These are phyloP conservation scores for Pichia inconspicua DNA, from an alignment of 1,139 yeast genomes.

Conservation along the genomic window DNA sequence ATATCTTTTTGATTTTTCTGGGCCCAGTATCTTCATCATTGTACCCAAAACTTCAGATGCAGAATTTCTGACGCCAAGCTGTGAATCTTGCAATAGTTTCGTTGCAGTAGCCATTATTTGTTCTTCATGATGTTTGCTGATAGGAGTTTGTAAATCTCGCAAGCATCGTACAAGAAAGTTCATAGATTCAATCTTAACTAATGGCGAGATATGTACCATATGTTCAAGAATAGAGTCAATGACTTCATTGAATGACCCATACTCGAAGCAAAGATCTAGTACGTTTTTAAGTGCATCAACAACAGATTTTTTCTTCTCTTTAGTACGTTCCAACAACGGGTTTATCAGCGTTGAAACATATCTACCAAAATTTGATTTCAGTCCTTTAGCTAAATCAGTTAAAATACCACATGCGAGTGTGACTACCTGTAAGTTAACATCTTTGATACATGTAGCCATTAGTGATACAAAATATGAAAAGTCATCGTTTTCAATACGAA, in stretches of 20 bases:
- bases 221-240: slow-evolving; percentile 53
- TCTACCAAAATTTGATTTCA: slow-evolving; percentile 46
- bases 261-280: slow-evolving; percentile 53
- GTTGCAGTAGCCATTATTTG: slow-evolving; percentile 46
- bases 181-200: slow-evolving; percentile 63
- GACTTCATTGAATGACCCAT: slow-evolving; percentile 48
- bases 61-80: slow-evolving; percentile 75
- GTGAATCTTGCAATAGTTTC: slow-evolving; percentile 69
- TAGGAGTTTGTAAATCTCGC: slow-evolving; percentile 38
- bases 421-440: slow-evolving; percentile 86
- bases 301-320: slow-evolving; percentile 79
- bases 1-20: slow-evolving; percentile 51
- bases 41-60: slow-evolving; percentile 78
- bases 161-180: slow-evolving; percentile 61
- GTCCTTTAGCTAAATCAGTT: slow-evolving; percentile 57
- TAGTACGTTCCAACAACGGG: slow-evolving; percentile 72
- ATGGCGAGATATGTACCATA: slow-evolving; percentile 77
- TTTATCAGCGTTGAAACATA: slow-evolving; percentile 49
- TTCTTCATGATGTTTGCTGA: slow-evolving; percentile 48
- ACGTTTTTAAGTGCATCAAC: slow-evolving; percentile 61
- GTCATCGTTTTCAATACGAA: slow-evolving; percentile 53
- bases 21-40: slow-evolving; percentile 75
- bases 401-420: slow-evolving; percentile 69
- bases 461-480: slow-evolving; percentile 52
- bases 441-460: slow-evolving; percentile 72